phyloP scores from a whole-genome alignment of 2,329 filamentous ascomycete species.

The Fusarium nanum region DNA sequence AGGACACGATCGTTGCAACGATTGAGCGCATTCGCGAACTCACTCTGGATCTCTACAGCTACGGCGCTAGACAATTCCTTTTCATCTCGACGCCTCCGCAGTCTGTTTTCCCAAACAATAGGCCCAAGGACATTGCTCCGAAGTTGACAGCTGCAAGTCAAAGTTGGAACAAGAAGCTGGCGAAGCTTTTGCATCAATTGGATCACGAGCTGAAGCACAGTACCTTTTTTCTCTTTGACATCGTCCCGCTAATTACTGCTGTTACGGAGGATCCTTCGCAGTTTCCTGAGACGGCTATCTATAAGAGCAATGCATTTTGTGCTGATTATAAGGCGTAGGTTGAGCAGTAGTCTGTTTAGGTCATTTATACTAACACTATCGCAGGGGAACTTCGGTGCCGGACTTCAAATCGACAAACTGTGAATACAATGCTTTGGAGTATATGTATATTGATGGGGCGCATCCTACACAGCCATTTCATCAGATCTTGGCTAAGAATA shows the following conservation, averaged over 20 bases:
- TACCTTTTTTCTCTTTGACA: constrained; percentile 12
- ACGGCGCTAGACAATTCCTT: constrained; percentile 9
- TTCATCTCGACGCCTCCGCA: constrained; percentile 19
- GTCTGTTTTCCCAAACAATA: constrained; percentile 18
- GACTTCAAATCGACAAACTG: constrained; percentile 12
- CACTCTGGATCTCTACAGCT: not conserved
- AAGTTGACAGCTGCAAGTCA: not conserved
- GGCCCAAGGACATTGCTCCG: constrained; percentile 1
- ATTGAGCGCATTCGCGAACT: not conserved
- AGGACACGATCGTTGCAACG: not conserved
- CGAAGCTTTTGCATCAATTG: not conserved
- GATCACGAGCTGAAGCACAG: not conserved
- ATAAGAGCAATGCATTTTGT: constrained; percentile 7
- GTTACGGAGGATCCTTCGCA: constrained; percentile 1
- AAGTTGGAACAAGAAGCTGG: constrained; percentile 1
- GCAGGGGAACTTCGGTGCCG: not conserved
- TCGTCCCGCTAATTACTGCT: not conserved
- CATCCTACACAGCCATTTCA: constrained; percentile 24
- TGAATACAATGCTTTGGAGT: constrained; percentile 12
- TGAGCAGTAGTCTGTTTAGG: accelerated
- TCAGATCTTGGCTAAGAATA: constrained; percentile 12
- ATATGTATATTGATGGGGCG: constrained; percentile 25
- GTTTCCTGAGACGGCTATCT: not conserved
- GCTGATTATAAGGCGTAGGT: constrained; percentile 13
- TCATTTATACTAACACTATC: accelerated